These are phyloP conservation scores for Amylocystis lapponica DNA, from an alignment of 768 basidiomycete genomes.

Conservation along the genomic window DNA sequence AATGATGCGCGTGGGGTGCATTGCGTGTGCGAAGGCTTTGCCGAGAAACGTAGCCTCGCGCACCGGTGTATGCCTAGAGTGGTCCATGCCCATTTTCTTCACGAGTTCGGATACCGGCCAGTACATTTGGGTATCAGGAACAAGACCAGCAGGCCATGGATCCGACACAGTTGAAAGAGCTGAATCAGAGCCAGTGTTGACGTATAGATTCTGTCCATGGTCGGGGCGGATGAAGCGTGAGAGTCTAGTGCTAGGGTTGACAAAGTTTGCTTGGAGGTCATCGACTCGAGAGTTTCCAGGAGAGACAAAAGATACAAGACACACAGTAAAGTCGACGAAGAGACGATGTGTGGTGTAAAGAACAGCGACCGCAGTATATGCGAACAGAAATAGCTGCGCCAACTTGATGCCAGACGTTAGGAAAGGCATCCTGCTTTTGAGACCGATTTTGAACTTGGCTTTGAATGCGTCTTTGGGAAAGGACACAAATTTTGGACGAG, in stretches of 20 bases:
- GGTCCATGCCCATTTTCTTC: not conserved
- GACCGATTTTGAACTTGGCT: too few species aligned
- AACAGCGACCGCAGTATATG: not conserved
- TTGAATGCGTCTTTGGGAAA: too few species aligned
- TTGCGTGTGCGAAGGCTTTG: slow-evolving; percentile 62
- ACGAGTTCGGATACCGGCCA: not conserved
- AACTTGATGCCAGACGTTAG: not conserved
- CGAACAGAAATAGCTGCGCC: not conserved
- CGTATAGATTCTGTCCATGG: not conserved
- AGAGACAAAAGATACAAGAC: not conserved
- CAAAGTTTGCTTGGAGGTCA: not conserved
- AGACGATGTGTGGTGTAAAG: not conserved
- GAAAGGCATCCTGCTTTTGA: too few species aligned
- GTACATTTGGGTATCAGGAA: not conserved
- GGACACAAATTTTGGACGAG: too few species aligned
- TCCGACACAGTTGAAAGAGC: too few species aligned
- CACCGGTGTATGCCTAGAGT: slow-evolving; percentile 16
- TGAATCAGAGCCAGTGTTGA: too few species aligned
- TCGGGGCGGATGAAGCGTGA: not conserved
- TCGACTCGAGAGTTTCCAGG: not conserved
- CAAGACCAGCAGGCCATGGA: slow-evolving; percentile 3
- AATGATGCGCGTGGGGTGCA: slow-evolving; percentile 69
- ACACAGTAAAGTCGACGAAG: not conserved
- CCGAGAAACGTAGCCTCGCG: slow-evolving; percentile 53
- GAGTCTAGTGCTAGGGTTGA: not conserved